Evolutionary conservation across 1,284 basidiomycete genomes (phyloP).

Genomic region (Pyrrhoderma lamaoense): DNA sequence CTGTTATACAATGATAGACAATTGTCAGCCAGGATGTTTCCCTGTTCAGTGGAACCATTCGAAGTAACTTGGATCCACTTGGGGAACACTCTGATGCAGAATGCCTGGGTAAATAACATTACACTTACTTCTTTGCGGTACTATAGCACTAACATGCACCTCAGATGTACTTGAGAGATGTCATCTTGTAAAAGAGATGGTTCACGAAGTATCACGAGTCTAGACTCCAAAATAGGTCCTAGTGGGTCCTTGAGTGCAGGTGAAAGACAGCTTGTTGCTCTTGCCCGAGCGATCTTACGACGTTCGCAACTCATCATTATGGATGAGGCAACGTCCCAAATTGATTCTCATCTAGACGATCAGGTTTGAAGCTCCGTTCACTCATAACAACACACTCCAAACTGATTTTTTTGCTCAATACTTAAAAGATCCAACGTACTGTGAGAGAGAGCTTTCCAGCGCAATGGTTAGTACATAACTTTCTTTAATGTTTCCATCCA

Average conservation of each 20-base stretch:
- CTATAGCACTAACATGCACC: neutral
- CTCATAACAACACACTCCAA: neutral
- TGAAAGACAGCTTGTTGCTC: slow-evolving; percentile 74
- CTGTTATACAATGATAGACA: slow-evolving; percentile 42
- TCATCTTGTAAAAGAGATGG: slow-evolving; percentile 39
- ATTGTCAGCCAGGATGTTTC: slow-evolving; percentile 81
- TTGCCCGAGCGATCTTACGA: slow-evolving; percentile 68
- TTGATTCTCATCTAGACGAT: slow-evolving; percentile 67
- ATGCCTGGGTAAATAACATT: slow-evolving; percentile 34
- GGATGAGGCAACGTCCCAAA: slow-evolving; percentile 79
- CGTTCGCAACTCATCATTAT: slow-evolving; percentile 76
- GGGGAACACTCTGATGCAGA: slow-evolving; percentile 54
- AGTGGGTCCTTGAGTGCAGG: slow-evolving; percentile 70
- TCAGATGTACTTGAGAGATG: slow-evolving; percentile 52
- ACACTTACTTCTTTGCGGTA: neutral
- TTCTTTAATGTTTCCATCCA: neutral
- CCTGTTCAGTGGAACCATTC: slow-evolving; percentile 78
- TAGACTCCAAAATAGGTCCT: slow-evolving; percentile 63
- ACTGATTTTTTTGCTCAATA: neutral
- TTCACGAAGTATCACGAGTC: slow-evolving; percentile 24
- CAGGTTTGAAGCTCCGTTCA: slow-evolving; percentile 33
- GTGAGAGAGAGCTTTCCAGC: slow-evolving; percentile 65
- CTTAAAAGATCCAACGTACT: slow-evolving; percentile 71
- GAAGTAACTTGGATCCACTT: slow-evolving; percentile 74
- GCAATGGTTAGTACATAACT: slow-evolving; percentile 39